Base-by-base conservation (phyloP, 805 yeast species). In the Zygoascus flipseniorum region DNA sequence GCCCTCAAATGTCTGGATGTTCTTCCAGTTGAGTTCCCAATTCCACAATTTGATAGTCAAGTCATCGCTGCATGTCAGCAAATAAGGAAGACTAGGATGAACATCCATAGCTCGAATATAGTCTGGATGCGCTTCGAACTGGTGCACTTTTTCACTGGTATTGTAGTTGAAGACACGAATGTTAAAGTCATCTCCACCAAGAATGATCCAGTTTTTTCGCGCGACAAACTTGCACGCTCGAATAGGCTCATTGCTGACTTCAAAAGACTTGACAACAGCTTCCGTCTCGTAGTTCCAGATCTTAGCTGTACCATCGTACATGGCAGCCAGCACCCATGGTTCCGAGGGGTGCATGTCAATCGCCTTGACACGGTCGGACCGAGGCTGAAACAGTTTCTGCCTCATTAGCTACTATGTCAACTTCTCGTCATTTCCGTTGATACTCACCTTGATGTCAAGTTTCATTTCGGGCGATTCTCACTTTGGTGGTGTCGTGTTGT, bases 51-150 rank as follows among this genome's bases (percentile, higher is more conserved):
- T 89, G 66, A 93, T 81, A 43, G 95, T 80, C 76, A 86, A 81
- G 69, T 93, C 99, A 72, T 93, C 99, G 47, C 92, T 83, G 41
- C 89, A 87, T 2, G 97, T 86, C 62, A 93, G 76, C 50, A 93
- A 77, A 63, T 86, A 86, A 23, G 98, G 95, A 72, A 86, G 87
- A 16, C 92, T 77, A 44, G 98, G 97, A 71, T 93, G 99, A 43
- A 92, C 95, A 10, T 96, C 93, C 59, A 93, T 80, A 53, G 87
- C 82, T 69, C 99, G 83, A 65, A 93, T 86, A 70, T 93, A 93
- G 71, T 93, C 99, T 8, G 97, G 96, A 67, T 93, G 99, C 9
- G 97, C 98, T 73, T 93, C 99, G 66, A 92, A 93, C 72, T 90
- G 98, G 41, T 88, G 79, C 58, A 93, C 80, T 68, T 89, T 89